Conservation (phyloP, 176 grass and related monocot species). For the Carex parvula region DNA sequence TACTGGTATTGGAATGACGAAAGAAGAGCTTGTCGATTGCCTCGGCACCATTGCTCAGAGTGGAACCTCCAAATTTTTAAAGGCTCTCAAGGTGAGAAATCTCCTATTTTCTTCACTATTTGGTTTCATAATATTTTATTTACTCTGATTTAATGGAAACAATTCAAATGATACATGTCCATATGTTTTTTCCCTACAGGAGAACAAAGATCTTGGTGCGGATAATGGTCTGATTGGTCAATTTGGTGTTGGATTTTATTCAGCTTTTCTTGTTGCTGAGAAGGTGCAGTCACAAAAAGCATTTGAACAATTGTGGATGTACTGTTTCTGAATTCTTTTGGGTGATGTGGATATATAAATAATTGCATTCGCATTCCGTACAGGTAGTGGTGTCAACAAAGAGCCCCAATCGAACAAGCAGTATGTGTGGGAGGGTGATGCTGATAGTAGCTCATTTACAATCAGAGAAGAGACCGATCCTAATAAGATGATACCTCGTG, state of each 20-base stretch:
- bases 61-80: slow-evolving; percentile 90
- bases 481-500: slow-evolving; percentile 63
- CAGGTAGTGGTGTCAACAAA: slow-evolving; percentile 89
- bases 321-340: not conserved
- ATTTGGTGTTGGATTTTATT: slow-evolving; percentile 97
- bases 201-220: slow-evolving; percentile 81
- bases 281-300: slow-evolving; percentile 32
- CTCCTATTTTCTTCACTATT: not conserved
- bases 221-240: slow-evolving; percentile 92
- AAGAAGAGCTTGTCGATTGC: slow-evolving; percentile 96
- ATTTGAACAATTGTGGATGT: not conserved
- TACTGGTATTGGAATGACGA: slow-evolving; percentile 94
- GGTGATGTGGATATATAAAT: not conserved
- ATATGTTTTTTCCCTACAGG: slow-evolving; percentile 34
- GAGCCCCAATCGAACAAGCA: slow-evolving; percentile 80
- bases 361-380: not conserved
- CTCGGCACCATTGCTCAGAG: slow-evolving; percentile 97
- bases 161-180: not conserved
- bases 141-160: not conserved
- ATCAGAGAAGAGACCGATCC: slow-evolving; percentile 95
- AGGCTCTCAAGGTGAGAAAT: slow-evolving; percentile 68
- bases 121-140: not conserved
- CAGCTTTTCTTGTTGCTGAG: slow-evolving; percentile 81
- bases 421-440: slow-evolving; percentile 86
- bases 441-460: slow-evolving; percentile 76